These are phyloP conservation scores for Mycena crocata DNA, from an alignment of 768 basidiomycete species.

Conservation along the genomic window DNA sequence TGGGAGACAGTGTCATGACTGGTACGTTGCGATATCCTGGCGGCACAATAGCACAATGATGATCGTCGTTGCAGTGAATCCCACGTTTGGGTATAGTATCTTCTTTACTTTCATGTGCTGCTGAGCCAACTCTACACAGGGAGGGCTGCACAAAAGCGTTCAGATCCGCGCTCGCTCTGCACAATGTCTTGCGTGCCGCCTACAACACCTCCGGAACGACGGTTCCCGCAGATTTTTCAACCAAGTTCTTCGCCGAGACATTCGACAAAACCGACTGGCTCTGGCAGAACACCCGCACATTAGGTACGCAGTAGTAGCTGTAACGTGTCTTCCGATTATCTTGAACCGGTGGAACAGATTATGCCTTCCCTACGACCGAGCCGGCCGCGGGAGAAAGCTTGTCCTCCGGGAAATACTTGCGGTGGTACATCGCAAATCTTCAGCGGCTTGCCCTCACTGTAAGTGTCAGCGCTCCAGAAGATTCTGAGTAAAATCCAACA, in stretches of 20 bases:
- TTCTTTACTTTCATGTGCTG: no score
- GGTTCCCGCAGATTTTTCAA: constrained; percentile 23
- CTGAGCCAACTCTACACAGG: neutral
- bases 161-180: constrained; percentile 12
- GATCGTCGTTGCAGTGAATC: no score
- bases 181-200: constrained; percentile 11
- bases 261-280: constrained; percentile 25
- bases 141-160: constrained; percentile 29
- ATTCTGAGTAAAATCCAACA: neutral
- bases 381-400: neutral
- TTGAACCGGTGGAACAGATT: neutral
- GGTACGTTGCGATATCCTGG: no score
- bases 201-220: neutral
- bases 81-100: no score
- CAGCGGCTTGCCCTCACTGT: constrained; percentile 25
- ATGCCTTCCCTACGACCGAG: neutral
- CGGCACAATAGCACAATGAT: no score
- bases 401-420: constrained; percentile 3
- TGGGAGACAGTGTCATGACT: constrained; percentile 50
- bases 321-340: neutral
- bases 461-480: neutral
- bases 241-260: constrained; percentile 29
- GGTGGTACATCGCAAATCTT: constrained; percentile 4
- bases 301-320: neutral
- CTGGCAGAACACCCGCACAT: constrained; percentile 21